These are phyloP conservation scores for Solanum raphanifolium DNA, from an alignment of 257 asterid species.

Conservation along the genomic window DNA sequence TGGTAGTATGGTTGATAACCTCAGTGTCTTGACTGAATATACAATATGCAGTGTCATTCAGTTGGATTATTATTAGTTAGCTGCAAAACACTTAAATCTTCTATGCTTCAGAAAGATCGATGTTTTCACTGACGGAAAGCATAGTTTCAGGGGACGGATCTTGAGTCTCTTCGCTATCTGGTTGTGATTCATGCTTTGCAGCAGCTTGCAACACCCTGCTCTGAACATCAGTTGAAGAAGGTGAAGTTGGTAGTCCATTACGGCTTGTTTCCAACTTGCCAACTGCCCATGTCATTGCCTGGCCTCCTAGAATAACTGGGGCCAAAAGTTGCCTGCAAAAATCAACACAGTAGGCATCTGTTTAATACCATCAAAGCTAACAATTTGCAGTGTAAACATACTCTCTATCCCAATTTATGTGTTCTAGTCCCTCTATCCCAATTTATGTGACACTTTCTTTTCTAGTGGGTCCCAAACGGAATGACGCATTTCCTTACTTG, in stretches of 20 bases:
- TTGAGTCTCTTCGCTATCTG: conserved; percentile 37
- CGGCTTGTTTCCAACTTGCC: conserved; percentile 45
- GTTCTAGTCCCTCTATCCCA: background rate
- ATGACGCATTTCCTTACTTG: background rate
- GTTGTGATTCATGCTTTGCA: conserved; percentile 90
- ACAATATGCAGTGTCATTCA: background rate
- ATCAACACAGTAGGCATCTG: background rate
- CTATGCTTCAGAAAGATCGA: conserved; percentile 69
- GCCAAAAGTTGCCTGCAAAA: conserved; percentile 43
- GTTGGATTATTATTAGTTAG: background rate
- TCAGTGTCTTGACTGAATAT: background rate
- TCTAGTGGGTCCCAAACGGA: background rate
- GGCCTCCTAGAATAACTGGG: conserved; percentile 57
- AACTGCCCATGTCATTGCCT: conserved; percentile 69
- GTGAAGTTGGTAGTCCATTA: conserved; percentile 78
- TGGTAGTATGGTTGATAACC: background rate
- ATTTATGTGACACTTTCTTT: background rate
- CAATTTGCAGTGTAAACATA: background rate
- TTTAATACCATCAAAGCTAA: background rate
- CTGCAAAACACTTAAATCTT: background rate
- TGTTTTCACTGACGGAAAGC: conserved; percentile 33
- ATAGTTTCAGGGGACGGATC: conserved; percentile 25
- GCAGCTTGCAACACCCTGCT: conserved; percentile 92
- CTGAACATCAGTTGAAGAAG: conserved; percentile 77
- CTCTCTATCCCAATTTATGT: background rate